A percentile compares a stretch with the other conserved stretches of the same genome.
phyloP scores from a whole-genome alignment of 2,329 filamentous ascomycete species.

The Penicillium polonicum region DNA sequence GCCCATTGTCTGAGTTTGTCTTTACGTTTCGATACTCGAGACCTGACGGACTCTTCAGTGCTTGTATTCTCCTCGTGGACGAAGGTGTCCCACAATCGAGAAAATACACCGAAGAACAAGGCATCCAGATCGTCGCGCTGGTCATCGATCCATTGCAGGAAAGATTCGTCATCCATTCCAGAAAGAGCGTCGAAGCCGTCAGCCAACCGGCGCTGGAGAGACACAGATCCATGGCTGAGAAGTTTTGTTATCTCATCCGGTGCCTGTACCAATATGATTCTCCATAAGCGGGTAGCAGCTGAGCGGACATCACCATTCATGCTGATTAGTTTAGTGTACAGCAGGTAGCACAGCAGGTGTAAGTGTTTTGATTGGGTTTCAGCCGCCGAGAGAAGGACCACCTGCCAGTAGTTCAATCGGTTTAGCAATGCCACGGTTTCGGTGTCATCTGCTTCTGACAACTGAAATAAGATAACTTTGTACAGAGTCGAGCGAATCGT shows the following conservation, averaged over 20 bases:
- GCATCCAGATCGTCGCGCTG: slow-evolving; percentile 75
- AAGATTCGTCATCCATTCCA: slow-evolving; percentile 84
- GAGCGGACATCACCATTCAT: slow-evolving; percentile 64
- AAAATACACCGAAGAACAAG: slow-evolving; percentile 78
- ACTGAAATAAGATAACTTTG: slow-evolving; percentile 71
- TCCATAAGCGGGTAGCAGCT: slow-evolving; percentile 79
- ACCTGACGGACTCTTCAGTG: slow-evolving; percentile 72
- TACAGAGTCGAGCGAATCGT: slow-evolving; percentile 76
- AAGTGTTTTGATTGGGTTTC: slow-evolving; percentile 78
- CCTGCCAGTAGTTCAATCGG: slow-evolving; percentile 94
- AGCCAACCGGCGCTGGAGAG: slow-evolving; percentile 69
- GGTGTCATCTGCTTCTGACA: slow-evolving; percentile 77
- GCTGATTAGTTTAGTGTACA: slow-evolving; percentile 85
- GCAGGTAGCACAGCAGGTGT: slow-evolving; percentile 83
- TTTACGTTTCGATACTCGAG: slow-evolving; percentile 69
- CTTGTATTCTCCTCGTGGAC: slow-evolving; percentile 77
- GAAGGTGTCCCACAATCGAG: slow-evolving; percentile 84
- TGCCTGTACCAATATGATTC: slow-evolving; percentile 92
- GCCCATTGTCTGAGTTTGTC: slow-evolving; percentile 83
- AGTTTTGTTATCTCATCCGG: slow-evolving; percentile 75
- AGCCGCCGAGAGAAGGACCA: slow-evolving; percentile 76
- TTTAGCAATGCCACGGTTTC: slow-evolving; percentile 72
- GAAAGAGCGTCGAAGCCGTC: slow-evolving; percentile 79
- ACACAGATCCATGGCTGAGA: slow-evolving; percentile 67
- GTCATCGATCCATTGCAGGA: slow-evolving; percentile 83